These are phyloP conservation scores for Porogramme epimiltina DNA, from an alignment of 1,284 basidiomycete species.

Conservation along the genomic window DNA sequence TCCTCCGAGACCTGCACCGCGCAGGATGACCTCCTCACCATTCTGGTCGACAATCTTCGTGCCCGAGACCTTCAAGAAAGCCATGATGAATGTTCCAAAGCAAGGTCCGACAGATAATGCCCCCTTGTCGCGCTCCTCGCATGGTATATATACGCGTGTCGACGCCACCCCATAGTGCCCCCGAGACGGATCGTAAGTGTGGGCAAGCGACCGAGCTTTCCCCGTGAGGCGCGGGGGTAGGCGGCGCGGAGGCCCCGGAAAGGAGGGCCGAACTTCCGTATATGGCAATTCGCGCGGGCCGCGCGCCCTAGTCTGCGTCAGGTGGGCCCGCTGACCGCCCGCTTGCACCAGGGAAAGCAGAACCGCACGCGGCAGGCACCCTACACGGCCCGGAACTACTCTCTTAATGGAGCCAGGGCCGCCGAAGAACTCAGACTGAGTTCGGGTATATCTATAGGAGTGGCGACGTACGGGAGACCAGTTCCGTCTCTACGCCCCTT, in stretches of 20 bases:
- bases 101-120: background rate
- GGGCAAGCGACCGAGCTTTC: background rate
- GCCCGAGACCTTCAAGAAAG: slow-evolving; percentile 52
- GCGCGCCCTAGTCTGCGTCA: background rate
- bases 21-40: slow-evolving; percentile 57
- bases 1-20: slow-evolving; percentile 70
- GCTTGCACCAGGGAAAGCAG: too few species aligned
- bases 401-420: background rate
- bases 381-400: background rate
- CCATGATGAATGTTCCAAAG: slow-evolving; percentile 22
- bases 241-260: background rate
- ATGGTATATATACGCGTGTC: background rate
- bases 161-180: background rate
- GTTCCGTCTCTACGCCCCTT: background rate
- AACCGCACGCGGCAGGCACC: background rate
- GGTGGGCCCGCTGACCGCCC: background rate
- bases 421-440: background rate
- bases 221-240: background rate
- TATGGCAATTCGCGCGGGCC: background rate
- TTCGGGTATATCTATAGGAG: background rate
- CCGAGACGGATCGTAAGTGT: background rate
- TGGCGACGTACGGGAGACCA: background rate
- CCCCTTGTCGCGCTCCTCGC: background rate
- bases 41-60: slow-evolving; percentile 58
- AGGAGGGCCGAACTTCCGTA: background rate